phyloP scores from a whole-genome alignment of 75 land plant genomes.

The Cunninghamia lanceolata region DNA sequence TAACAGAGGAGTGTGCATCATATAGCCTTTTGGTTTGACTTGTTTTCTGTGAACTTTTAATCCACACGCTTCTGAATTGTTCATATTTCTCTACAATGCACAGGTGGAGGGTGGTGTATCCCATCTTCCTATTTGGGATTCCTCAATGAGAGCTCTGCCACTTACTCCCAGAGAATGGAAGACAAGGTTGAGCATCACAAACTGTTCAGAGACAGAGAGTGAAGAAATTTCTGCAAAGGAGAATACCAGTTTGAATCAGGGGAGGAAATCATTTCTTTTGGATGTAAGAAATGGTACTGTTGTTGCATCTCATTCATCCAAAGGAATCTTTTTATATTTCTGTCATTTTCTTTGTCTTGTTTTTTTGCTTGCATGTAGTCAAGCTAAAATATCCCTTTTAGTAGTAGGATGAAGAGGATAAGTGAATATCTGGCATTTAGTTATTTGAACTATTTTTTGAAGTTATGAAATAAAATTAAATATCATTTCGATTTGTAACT shows the following conservation, averaged over 20 bases:
- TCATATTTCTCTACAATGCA: neutral
- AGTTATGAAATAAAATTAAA: neutral
- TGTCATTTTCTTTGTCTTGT: conserved; percentile 3
- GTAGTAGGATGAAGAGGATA: neutral
- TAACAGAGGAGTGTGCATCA: neutral
- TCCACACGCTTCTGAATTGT: neutral
- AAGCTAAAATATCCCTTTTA: neutral
- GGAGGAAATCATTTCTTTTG: conserved; percentile 39
- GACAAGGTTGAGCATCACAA: conserved; percentile 29
- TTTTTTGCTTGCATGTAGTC: neutral
- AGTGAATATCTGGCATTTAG: neutral
- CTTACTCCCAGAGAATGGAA: conserved; percentile 77
- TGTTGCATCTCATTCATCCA: conserved; percentile 1
- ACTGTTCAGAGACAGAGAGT: neutral
- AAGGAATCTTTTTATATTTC: neutral
- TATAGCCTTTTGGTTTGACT: neutral
- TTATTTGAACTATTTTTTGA: neutral
- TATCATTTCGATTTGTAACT: neutral
- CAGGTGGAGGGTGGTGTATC: conserved; percentile 77
- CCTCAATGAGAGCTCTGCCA: conserved; percentile 67
- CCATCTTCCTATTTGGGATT: conserved; percentile 71
- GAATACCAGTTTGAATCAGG: neutral
- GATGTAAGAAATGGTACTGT: conserved; percentile 92
- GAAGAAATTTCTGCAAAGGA: conserved; percentile 4
- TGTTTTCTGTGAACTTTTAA: neutral